Evolutionary conservation across 352 stramenopile species (phyloP), one percentile per base, ranked within the genome.

Genomic region (Phytophthora quininea): DNA sequence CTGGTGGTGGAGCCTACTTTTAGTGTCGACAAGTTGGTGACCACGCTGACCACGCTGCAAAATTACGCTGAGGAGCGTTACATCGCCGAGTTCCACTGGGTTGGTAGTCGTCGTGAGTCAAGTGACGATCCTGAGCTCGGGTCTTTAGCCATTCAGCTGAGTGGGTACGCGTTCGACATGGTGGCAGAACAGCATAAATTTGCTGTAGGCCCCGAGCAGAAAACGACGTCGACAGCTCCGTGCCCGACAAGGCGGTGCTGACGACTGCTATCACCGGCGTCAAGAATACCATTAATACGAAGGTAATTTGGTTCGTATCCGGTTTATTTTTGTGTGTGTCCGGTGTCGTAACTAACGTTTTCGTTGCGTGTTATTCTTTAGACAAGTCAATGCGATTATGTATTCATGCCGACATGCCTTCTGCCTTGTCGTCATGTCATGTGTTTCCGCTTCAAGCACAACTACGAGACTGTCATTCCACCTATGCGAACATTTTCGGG

Each of bases 361-460:
- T 11, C 27, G 14, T 45, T 40, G 4, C 11, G 5, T 37, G 40
- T 40, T 10, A 56, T 19, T 14, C 15, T 40, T 40, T 40, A 37
- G 37, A 12, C 8, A 7, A 51, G 40, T 31, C 19, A 1, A 6
- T 67, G 52, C 32, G 54, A 30, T 14, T 71, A 43, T 7, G 50
- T 54, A 4, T 71, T 71, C 19, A 62, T 50, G 40, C 30, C 40
- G 3, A 59, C 48, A 4, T 63, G 53, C 9, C 31, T 64, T n/a
- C 12, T 60, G 3, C 48, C 62, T 0, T 67, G 57, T 32, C 32
- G 57, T 4, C 64, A 67, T 8, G 31, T 66, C 1, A 54, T 72
- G 29, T 60, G 49, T 6, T 29, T 61, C 4, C n/a, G 58, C 12
- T 27, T 1, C 4, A 58, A 50, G 1, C n/a, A 5, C 31, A 35